These are phyloP conservation scores for Mimosa bimucronata DNA, from an alignment of 306 rosid species.

Conservation along the genomic window DNA sequence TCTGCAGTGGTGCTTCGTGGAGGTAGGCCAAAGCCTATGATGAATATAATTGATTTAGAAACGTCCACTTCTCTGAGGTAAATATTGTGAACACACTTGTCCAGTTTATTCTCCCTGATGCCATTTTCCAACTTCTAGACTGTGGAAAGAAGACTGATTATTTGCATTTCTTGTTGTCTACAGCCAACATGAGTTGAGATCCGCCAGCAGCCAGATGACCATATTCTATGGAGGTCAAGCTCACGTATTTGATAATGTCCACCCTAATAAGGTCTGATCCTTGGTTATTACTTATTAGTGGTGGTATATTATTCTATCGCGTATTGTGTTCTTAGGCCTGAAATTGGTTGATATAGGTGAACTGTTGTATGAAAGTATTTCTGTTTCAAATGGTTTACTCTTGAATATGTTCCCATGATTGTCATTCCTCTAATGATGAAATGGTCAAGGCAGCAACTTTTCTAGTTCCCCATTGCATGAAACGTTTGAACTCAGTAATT, in stretches of 20 bases:
- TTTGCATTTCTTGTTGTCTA: conserved; percentile 41
- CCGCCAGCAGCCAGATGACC: conserved; percentile 90
- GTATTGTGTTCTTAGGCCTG: conserved; percentile 7
- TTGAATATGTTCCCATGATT: conserved; percentile 10
- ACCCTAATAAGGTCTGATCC: conserved; percentile 83
- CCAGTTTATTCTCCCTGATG: conserved; percentile 12
- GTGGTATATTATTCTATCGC: conserved; percentile 12
- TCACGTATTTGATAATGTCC: conserved; percentile 97
- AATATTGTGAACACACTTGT: conserved; percentile 9
- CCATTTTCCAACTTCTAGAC: conserved; percentile 6
- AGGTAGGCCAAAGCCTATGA: conserved; percentile 64
- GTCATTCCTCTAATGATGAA: conserved; percentile 9
- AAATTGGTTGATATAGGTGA: conserved; percentile 34
- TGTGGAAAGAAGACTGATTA: conserved; percentile 39
- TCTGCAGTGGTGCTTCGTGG: conserved; percentile 60
- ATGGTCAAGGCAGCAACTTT: conserved; percentile 17
- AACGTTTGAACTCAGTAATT: conserved; percentile 1
- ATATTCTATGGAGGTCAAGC: conserved; percentile 99
- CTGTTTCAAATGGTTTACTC: background rate
- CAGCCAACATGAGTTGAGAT: conserved; percentile 68
- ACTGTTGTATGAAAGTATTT: conserved; percentile 27
- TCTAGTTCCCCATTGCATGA: background rate
- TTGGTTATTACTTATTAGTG: conserved; percentile 37
- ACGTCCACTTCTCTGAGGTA: conserved; percentile 65
- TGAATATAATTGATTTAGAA: conserved; percentile 60